Evolutionary conservation across 768 basidiomycete species (phyloP), one percentile per base, ranked within the genome.

Genomic region (Trametes cubensis): DNA sequence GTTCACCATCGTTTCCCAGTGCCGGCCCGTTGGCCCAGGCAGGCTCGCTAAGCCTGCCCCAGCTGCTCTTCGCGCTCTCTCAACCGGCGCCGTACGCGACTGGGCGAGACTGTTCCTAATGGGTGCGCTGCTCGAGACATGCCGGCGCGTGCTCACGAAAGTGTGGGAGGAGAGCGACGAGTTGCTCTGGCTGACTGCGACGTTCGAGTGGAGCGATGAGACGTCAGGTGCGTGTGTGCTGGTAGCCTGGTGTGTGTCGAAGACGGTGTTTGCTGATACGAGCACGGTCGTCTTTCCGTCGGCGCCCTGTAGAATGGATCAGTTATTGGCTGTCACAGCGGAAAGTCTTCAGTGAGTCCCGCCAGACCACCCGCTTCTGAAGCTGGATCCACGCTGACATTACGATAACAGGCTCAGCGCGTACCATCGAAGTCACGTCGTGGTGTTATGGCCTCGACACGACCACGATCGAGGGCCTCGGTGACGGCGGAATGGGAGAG

Each of bases 251-350:
- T 20, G 17, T 44, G 7, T 8, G 14, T 11, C 28, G 28, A 7
- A 7, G 28, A 28, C 28, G 28, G 28, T 28, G 28, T 28, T 28
- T 7, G 28, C 28, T 28, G 28, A 28, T 28, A 28, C n/a, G n/a
- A n/a, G 28, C 28, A 28, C 28, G 28, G 28, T 28, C 28, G 3
- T 28, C 7, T 3, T 28, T 28, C 4, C 28, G 6, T 34, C 17
- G 28, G 20, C 21, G 11, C 56, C 1, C 41, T 41, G 26, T 59
- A 89, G 87, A 80, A 41, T 91, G 89, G 89, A 78, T 90, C 67
- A 81, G 89, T 80, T 73, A 80, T 42, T 91, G 89, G 88, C 72
- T 90, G 0, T 83, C 86, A 4, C 78, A 79, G 54, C 84, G 85
- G 21, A 54, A 58, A 14, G 47, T 63, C n/a, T 63, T 63, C 53